Percentiles rank a stretch among this genome's conserved stretches.
These are phyloP conservation scores for Dipodascus geniculatus DNA, from an alignment of 805 yeast genomes.

Conservation along the genomic window DNA sequence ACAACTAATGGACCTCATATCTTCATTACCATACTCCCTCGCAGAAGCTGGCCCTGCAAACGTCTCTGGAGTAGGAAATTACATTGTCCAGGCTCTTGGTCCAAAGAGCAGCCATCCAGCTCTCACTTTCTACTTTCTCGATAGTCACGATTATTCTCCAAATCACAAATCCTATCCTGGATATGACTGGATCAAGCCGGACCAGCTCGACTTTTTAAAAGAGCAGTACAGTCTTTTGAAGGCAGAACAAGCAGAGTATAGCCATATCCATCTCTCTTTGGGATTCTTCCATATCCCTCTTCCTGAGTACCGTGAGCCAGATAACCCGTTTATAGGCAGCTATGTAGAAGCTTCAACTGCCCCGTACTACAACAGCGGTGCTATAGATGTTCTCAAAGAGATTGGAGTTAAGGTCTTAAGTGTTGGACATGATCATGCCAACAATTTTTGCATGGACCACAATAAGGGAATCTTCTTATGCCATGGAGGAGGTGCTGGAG, in stretches of 20 bases:
- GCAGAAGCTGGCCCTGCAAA: conserved; percentile 52
- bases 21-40: conserved; percentile 55
- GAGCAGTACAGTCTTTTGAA: conserved; percentile 23
- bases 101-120: conserved; percentile 30
- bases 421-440: conserved; percentile 94
- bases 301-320: conserved; percentile 59
- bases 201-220: conserved; percentile 51
- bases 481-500: conserved; percentile 89
- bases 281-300: conserved; percentile 93
- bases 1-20: conserved; percentile 46
- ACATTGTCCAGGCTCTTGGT: conserved; percentile 41
- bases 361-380: conserved; percentile 59
- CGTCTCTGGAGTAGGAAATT: conserved; percentile 79
- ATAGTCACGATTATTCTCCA: conserved; percentile 55
- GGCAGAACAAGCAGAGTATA: conserved; percentile 24
- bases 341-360: conserved; percentile 68
- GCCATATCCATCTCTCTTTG: conserved; percentile 49
- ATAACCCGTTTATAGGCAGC: conserved; percentile 42
- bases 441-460: conserved; percentile 60
- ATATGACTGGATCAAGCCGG: conserved; percentile 74
- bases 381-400: conserved; percentile 43
- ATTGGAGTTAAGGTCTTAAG: conserved; percentile 63
- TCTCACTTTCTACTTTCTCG: conserved; percentile 61
- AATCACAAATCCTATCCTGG: conserved; percentile 59
- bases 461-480: conserved; percentile 58